Base-by-base conservation (phyloP, 495 filamentous ascomycete species). In the Trichoderma asperelloides region DNA sequence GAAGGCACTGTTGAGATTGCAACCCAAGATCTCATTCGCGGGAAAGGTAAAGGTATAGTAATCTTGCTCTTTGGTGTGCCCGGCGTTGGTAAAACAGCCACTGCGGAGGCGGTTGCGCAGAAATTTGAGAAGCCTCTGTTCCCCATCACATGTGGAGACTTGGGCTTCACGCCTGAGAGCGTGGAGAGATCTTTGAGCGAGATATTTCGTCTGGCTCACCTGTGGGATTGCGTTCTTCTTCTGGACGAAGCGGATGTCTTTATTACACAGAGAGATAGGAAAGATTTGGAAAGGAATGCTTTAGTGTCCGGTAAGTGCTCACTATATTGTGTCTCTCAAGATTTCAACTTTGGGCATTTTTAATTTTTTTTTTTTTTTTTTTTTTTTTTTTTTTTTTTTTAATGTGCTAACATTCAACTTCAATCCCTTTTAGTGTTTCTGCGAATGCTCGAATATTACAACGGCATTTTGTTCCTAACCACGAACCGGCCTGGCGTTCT, bases 1-100 rank as follows among this genome's bases (percentile, higher is more conserved):
- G 77, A 74, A 68, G 91, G 89, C 64, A 65, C 40, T 9, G 88
- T 68, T 70, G 57, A 72, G 68, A 39, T 66, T n/a, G 12, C 70
- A 6, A 70, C 70, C 23, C 90, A 93, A 74, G 82, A 85, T 68
- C 69, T 83, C 11, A 82, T 83, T 40, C 72, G 75, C 63, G 78
- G 79, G 28, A 86, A 86, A 70, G 86, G 86, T 4, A 79, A 79
- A 18, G 86, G 84, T 3, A 71, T 86, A 0, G 79, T 85, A 6
- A 70, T 78, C 27, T 47, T 79, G 73, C 78, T 76, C 40, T 64
- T 28, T 69, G 71, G 71, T 49, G 65, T 45, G 65, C 70, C 55
- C 47, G 77, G 40, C 25, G 66, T 65, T 28, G 70, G 49, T 7
- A 70, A 73, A 41, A 70, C 71, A 18, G 66, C 68, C 1, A 70